Conservation (phyloP, 495 filamentous ascomycete species). For the Daldinia grandis region DNA sequence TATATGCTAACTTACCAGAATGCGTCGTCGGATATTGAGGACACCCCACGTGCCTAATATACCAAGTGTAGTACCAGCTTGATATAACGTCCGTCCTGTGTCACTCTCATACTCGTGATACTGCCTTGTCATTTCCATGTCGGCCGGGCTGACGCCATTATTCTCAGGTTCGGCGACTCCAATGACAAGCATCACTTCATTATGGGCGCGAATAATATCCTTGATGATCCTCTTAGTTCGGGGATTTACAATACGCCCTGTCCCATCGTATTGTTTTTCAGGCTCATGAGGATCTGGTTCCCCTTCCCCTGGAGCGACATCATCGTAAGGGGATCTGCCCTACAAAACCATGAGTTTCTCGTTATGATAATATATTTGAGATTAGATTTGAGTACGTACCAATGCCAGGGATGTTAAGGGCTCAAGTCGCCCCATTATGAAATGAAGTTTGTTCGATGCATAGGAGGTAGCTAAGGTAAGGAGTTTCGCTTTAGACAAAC, state of each 20-base stretch:
- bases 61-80: slow-evolving; percentile 49
- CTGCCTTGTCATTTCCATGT: slow-evolving; percentile 38
- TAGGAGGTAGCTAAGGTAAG: no score
- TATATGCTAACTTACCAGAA: slow-evolving; percentile 50
- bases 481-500: background rate
- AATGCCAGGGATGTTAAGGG: slow-evolving; percentile 60
- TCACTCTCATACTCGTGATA: slow-evolving; percentile 52
- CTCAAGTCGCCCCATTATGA: slow-evolving; percentile 58
- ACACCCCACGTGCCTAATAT: slow-evolving; percentile 62
- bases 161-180: slow-evolving; percentile 61
- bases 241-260: slow-evolving; percentile 72
- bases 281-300: slow-evolving; percentile 57
- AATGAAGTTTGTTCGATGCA: background rate
- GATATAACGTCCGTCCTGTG: slow-evolving; percentile 51
- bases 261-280: slow-evolving; percentile 72
- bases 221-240: slow-evolving; percentile 60
- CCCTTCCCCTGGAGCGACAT: slow-evolving; percentile 59
- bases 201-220: slow-evolving; percentile 62
- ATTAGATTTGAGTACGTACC: slow-evolving; percentile 46
- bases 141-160: slow-evolving; percentile 33
- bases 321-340: slow-evolving; percentile 79
- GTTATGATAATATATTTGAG: background rate
- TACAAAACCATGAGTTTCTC: slow-evolving; percentile 41
- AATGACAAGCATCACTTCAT: slow-evolving; percentile 66
- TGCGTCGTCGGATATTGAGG: slow-evolving; percentile 58